Percentiles rank a stretch among this genome's conserved stretches.
phyloP scores from a whole-genome alignment of 495 filamentous ascomycete genomes.

The Aspergillus campestris region DNA sequence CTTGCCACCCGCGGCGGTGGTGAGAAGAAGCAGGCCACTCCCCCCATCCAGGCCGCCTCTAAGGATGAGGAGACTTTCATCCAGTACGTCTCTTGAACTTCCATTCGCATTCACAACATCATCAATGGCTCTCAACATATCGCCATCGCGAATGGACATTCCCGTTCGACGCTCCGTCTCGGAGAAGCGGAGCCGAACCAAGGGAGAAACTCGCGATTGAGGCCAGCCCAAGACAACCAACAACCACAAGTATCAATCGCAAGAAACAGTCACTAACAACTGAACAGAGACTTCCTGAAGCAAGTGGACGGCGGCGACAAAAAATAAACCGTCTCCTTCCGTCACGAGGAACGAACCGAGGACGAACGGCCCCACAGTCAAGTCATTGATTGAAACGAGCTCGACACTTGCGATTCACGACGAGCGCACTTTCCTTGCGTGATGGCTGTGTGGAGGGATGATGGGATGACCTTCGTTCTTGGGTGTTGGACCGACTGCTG shows the following conservation, averaged over 20 bases:
- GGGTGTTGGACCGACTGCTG: not conserved
- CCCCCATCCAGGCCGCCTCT: slow-evolving; percentile 78
- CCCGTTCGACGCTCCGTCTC: too few species aligned
- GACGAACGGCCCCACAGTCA: not conserved
- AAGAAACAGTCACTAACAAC: not conserved
- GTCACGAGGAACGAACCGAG: slow-evolving; percentile 6
- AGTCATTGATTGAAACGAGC: not conserved
- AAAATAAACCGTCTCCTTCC: slow-evolving; percentile 38
- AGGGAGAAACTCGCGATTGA: slow-evolving; percentile 1
- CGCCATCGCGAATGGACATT: too few species aligned
- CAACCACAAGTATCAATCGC: not conserved
- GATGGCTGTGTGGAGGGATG: slow-evolving; percentile 1
- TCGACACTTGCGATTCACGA: too few species aligned
- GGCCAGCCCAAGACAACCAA: slow-evolving; percentile 1
- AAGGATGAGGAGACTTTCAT: slow-evolving; percentile 97
- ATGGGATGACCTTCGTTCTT: slow-evolving; percentile 6
- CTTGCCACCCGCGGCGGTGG: slow-evolving; percentile 51
- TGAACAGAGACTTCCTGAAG: slow-evolving; percentile 67
- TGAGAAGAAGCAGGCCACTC: slow-evolving; percentile 48
- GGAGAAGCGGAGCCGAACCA: not conserved
- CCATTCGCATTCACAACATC: not conserved
- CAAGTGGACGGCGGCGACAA: slow-evolving; percentile 63
- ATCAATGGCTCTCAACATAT: too few species aligned
- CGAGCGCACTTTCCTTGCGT: too few species aligned
- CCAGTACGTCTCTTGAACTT: slow-evolving; percentile 57